phyloP scores from a whole-genome alignment of 164 flowering plant genomes.

The Chloranthus sessilifolius region DNA sequence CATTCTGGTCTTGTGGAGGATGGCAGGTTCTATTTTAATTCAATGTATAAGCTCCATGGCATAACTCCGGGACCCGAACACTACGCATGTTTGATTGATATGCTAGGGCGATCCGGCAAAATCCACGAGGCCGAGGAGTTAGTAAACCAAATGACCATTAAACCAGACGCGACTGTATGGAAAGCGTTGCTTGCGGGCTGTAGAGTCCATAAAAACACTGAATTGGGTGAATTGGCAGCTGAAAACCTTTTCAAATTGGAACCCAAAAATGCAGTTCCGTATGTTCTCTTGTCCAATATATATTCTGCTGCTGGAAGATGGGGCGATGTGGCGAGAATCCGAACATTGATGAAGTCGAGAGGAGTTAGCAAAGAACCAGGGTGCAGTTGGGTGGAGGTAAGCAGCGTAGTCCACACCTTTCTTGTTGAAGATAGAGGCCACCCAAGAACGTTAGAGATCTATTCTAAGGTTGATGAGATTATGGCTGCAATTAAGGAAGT shows the following conservation, averaged over 20 bases:
- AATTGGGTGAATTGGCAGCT: slow-evolving; percentile 69
- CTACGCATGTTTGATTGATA: slow-evolving; percentile 85
- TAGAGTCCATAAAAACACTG: slow-evolving; percentile 51
- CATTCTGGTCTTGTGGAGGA: slow-evolving; percentile 71
- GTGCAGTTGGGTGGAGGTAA: slow-evolving; percentile 74
- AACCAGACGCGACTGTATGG: slow-evolving; percentile 86
- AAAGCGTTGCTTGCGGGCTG: slow-evolving; percentile 72
- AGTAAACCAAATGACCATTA: slow-evolving; percentile 45
- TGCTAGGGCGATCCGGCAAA: slow-evolving; percentile 70
- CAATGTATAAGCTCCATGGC: slow-evolving; percentile 53
- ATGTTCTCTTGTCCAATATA: slow-evolving; percentile 65
- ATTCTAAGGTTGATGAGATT: slow-evolving; percentile 57
- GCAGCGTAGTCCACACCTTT: slow-evolving; percentile 58
- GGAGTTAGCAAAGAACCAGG: slow-evolving; percentile 78
- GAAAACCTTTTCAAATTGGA: slow-evolving; percentile 56
- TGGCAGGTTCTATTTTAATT: slow-evolving; percentile 45
- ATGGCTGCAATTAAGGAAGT: slow-evolving; percentile 56
- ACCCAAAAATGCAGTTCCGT: slow-evolving; percentile 66
- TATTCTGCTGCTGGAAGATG: slow-evolving; percentile 62
- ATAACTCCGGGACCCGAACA: slow-evolving; percentile 72
- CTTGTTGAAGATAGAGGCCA: slow-evolving; percentile 72
- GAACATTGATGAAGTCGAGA: slow-evolving; percentile 58
- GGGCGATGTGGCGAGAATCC: slow-evolving; percentile 58
- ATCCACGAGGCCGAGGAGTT: slow-evolving; percentile 54
- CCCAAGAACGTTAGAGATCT: slow-evolving; percentile 42